phyloP scores from a whole-genome alignment of 2,329 filamentous ascomycete genomes.

The Lithohypha guttulata region DNA sequence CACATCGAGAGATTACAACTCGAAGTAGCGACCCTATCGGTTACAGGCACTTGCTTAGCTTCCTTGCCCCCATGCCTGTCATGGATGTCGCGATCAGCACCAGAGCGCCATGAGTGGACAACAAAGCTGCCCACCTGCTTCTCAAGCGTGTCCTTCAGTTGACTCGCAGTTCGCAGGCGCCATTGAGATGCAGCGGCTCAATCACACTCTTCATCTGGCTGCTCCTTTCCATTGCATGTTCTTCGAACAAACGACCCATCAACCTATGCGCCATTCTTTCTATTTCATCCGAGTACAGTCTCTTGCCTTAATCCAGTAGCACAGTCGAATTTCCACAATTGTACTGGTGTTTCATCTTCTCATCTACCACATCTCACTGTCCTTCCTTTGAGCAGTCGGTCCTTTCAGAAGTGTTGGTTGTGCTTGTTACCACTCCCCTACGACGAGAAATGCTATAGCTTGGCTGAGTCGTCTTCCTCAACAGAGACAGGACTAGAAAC shows the following conservation, averaged over 20 bases:
- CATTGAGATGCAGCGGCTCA: conserved; percentile 1
- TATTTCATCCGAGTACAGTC: not conserved
- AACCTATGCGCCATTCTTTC: too few species aligned
- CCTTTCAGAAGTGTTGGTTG: not conserved
- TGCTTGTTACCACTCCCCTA: not conserved
- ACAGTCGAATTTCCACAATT: not conserved
- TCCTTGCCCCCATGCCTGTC: too few species aligned
- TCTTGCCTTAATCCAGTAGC: not conserved
- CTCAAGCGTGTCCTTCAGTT: too few species aligned
- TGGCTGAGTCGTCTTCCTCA: not conserved
- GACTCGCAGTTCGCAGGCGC: too few species aligned
- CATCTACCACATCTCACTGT: not conserved
- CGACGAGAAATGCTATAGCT: not conserved
- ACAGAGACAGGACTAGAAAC: not conserved
- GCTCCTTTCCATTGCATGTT: not conserved
- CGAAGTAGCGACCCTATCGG: too few species aligned
- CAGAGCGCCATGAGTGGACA: too few species aligned
- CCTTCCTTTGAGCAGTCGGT: conserved; percentile 6
- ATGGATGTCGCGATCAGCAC: too few species aligned
- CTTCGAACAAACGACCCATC: not conserved
- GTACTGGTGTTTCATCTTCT: not conserved
- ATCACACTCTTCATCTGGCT: not conserved
- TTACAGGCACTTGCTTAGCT: too few species aligned
- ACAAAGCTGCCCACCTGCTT: too few species aligned
- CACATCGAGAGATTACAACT: too few species aligned